These are phyloP conservation scores for Coemansia sp. DNA, from an alignment of 192 early-diverging fungal genomes.

Conservation along the genomic window DNA sequence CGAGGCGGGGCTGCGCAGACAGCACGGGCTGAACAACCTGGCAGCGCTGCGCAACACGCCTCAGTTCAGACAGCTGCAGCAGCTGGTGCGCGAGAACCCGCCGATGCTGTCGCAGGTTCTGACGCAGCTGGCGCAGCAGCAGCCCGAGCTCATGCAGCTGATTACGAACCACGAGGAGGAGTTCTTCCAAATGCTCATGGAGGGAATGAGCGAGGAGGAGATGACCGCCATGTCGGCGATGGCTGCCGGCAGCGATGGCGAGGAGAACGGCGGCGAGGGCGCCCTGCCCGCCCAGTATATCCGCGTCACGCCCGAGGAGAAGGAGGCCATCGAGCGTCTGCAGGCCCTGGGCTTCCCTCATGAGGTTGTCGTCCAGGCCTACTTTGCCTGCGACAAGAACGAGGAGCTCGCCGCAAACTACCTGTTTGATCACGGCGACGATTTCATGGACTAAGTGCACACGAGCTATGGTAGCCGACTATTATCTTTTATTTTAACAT, in stretches of 20 bases:
- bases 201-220: slow-evolving; percentile 40
- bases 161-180: slow-evolving; percentile 77
- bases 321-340: slow-evolving; percentile 82
- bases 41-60: slow-evolving; percentile 67
- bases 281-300: slow-evolving; percentile 60
- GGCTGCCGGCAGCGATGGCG: slow-evolving; percentile 27
- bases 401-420: slow-evolving; percentile 97
- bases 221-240: slow-evolving; percentile 8
- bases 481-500: background rate
- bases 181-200: slow-evolving; percentile 73
- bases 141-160: slow-evolving; percentile 79
- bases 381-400: slow-evolving; percentile 96
- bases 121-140: slow-evolving; percentile 76
- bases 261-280: slow-evolving; percentile 61
- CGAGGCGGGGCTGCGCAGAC: slow-evolving; percentile 16
- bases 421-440: slow-evolving; percentile 78
- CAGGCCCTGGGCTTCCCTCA: slow-evolving; percentile 86
- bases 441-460: slow-evolving; percentile 56
- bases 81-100: slow-evolving; percentile 84
- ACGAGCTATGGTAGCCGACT: too few relatives aligned
- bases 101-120: slow-evolving; percentile 83
- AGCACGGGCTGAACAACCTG: slow-evolving; percentile 37
- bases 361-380: slow-evolving; percentile 84
- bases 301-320: slow-evolving; percentile 84
- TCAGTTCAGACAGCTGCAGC: slow-evolving; percentile 91